Conservation (phyloP, 2,329 filamentous ascomycete species). For the Cladobotryum protrusum region DNA sequence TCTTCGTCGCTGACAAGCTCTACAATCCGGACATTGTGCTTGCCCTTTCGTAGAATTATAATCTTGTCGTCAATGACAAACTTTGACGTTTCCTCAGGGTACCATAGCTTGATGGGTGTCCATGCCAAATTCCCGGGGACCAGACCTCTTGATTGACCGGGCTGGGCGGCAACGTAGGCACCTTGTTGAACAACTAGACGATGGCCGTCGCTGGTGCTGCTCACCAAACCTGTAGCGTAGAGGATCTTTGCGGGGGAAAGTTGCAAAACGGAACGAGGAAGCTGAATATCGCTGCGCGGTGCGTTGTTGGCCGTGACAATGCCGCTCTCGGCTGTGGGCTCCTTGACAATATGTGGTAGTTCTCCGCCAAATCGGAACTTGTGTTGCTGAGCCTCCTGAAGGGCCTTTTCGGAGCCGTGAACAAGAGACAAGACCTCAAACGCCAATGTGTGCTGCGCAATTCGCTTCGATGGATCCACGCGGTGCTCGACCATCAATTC, state of each 20-base stretch:
- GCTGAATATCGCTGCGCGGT: slow-evolving; percentile 47
- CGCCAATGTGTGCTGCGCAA: slow-evolving; percentile 79
- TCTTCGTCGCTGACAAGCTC: slow-evolving; percentile 52
- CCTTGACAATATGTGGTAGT: slow-evolving; percentile 24
- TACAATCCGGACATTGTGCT: slow-evolving; percentile 57
- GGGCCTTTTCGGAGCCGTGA: slow-evolving; percentile 62
- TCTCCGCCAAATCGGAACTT: slow-evolving; percentile 39
- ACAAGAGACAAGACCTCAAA: slow-evolving; percentile 74
- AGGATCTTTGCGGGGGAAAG: slow-evolving; percentile 55
- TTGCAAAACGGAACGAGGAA: slow-evolving; percentile 52
- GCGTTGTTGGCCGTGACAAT: slow-evolving; percentile 41
- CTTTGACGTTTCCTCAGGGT: slow-evolving; percentile 48
- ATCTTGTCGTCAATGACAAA: slow-evolving; percentile 55
- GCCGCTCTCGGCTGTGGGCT: slow-evolving; percentile 23
- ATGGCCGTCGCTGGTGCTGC: slow-evolving; percentile 51
- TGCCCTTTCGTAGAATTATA: slow-evolving; percentile 56
- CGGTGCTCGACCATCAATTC: slow-evolving; percentile 62
- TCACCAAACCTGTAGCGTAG: slow-evolving; percentile 52
- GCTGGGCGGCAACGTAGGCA: slow-evolving; percentile 54
- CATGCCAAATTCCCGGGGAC: slow-evolving; percentile 50
- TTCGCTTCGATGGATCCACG: slow-evolving; percentile 60
- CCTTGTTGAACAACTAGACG: slow-evolving; percentile 50
- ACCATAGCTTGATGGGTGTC: slow-evolving; percentile 55
- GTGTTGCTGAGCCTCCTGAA: slow-evolving; percentile 53
- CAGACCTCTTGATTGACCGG: slow-evolving; percentile 39